phyloP scores from a whole-genome alignment of 2,329 filamentous ascomycete genomes.

The Pseudomassariella vexata region DNA sequence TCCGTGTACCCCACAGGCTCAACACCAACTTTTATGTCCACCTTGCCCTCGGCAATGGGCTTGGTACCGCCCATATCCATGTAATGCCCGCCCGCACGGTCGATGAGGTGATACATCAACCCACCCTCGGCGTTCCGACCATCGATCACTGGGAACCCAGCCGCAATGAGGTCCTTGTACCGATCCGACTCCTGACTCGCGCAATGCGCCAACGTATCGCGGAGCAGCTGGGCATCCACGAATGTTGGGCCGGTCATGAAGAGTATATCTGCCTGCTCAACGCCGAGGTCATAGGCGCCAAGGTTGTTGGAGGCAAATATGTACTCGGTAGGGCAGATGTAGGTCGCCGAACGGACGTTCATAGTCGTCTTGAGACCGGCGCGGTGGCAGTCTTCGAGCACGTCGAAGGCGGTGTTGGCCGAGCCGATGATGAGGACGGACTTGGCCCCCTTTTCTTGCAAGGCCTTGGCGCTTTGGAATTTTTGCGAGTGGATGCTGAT shows the following conservation, averaged over 20 bases:
- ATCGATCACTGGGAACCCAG: conserved; percentile 31
- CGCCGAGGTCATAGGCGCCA: conserved; percentile 23
- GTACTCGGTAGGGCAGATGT: conserved; percentile 26
- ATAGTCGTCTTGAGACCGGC: conserved; percentile 28
- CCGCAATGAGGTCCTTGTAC: conserved; percentile 24
- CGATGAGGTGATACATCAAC: conserved; percentile 27
- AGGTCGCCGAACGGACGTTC: conserved; percentile 27
- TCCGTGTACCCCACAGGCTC: conserved; percentile 22
- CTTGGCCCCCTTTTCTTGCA: conserved; percentile 16
- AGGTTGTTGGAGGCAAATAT: conserved; percentile 17
- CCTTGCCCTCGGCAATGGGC: conserved; percentile 22
- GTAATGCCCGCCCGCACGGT: conserved; percentile 30
- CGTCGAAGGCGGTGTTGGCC: conserved; percentile 36
- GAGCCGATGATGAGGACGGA: conserved; percentile 29
- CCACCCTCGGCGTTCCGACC: conserved; percentile 17
- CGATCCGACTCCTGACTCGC: conserved; percentile 25
- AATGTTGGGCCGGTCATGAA: conserved; percentile 12
- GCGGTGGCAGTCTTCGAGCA: conserved; percentile 26
- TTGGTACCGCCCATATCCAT: conserved; percentile 28
- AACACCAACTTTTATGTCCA: conserved; percentile 18
- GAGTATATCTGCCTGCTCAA: conserved; percentile 16
- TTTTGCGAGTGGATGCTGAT: conserved; percentile 17
- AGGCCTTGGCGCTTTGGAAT: conserved; percentile 14
- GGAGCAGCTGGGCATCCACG: conserved; percentile 15
- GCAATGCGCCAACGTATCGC: conserved; percentile 14